These are phyloP conservation scores for Vigna nakashimae DNA, from an alignment of 306 rosid species.

Conservation along the genomic window DNA sequence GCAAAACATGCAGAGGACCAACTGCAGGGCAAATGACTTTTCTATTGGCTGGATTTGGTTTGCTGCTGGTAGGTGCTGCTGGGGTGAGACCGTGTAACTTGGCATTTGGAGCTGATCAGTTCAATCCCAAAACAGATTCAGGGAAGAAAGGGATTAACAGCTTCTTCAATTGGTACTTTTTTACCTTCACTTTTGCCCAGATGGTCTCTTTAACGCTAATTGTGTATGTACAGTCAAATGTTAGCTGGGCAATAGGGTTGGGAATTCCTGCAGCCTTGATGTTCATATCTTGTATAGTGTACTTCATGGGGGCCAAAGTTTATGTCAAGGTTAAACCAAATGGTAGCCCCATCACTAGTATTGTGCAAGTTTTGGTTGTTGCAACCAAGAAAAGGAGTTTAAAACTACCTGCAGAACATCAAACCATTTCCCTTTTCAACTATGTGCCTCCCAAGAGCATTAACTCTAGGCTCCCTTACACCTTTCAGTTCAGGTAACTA, in stretches of 20 bases:
- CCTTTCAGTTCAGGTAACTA: conserved; percentile 79
- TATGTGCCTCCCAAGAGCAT: conserved; percentile 59
- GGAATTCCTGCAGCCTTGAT: conserved; percentile 81
- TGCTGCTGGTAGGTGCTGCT: conserved; percentile 74
- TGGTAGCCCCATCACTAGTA: conserved; percentile 84
- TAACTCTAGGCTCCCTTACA: conserved; percentile 68
- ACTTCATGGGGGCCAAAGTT: conserved; percentile 70
- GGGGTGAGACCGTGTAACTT: conserved; percentile 88
- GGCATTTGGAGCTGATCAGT: conserved; percentile 95
- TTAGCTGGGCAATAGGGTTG: conserved; percentile 84
- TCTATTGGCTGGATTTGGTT: conserved; percentile 60
- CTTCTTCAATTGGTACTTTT: conserved; percentile 93
- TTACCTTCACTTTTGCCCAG: conserved; percentile 75
- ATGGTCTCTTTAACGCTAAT: conserved; percentile 69
- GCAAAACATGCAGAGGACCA: conserved; percentile 63
- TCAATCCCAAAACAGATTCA: conserved; percentile 74
- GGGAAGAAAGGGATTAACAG: conserved; percentile 83
- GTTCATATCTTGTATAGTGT: conserved; percentile 65
- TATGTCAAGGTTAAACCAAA: conserved; percentile 79
- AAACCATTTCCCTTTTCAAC: conserved; percentile 63
- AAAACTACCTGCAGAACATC: conserved; percentile 54
- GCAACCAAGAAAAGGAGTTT: conserved; percentile 66
- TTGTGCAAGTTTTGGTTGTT: conserved; percentile 71
- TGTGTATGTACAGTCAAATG: conserved; percentile 76
- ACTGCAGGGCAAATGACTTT: conserved; percentile 74